phyloP scores from a whole-genome alignment of 2,329 filamentous ascomycete species.

The Fusarium mexicanum region DNA sequence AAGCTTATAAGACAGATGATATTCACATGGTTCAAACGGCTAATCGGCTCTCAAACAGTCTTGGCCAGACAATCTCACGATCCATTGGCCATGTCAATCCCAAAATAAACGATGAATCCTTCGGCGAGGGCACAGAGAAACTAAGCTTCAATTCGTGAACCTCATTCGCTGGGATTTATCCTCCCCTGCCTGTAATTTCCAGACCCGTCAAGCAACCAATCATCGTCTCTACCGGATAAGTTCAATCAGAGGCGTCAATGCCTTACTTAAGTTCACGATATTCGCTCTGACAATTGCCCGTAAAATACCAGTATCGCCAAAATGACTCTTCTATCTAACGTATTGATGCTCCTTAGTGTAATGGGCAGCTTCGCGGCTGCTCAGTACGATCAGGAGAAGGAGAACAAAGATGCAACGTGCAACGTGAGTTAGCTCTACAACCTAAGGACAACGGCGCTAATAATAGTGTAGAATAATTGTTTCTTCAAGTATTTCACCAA shows the following conservation, averaged over 20 bases:
- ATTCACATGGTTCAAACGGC: not conserved
- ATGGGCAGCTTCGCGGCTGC: not conserved
- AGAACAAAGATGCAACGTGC: not conserved
- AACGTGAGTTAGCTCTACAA: not conserved
- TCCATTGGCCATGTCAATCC: not conserved
- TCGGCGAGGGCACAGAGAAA: not conserved
- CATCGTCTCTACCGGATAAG: not conserved
- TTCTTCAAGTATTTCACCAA: conserved; percentile 12
- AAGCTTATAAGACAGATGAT: not conserved
- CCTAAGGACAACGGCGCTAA: fast-evolving
- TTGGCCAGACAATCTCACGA: not conserved
- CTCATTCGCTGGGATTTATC: not conserved
- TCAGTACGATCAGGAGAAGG: conserved; percentile 3
- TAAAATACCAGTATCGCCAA: not conserved
- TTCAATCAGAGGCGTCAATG: not conserved
- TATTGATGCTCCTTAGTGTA: not conserved
- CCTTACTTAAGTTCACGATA: not conserved
- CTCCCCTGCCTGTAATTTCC: not conserved
- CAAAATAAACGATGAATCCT: not conserved
- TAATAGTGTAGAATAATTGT: not conserved
- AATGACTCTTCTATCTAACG: not conserved
- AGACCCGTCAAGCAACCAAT: not conserved
- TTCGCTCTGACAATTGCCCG: not conserved
- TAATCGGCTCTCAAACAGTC: not conserved
- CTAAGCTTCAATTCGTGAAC: not conserved